These are phyloP conservation scores for Blastomyces silverae DNA, from an alignment of 2,329 filamentous ascomycete genomes.

Conservation along the genomic window DNA sequence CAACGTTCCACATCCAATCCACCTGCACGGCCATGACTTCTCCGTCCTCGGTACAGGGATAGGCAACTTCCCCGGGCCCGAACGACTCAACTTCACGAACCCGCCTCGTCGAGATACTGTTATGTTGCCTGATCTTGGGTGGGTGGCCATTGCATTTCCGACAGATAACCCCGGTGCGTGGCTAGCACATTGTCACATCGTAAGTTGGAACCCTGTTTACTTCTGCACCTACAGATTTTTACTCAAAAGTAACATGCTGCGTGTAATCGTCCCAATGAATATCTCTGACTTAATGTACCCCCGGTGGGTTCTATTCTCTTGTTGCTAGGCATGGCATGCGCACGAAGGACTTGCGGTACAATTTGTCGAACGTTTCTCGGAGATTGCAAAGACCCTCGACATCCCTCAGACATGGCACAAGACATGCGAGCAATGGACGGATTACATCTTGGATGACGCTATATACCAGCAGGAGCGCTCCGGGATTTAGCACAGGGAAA, in stretches of 20 bases:
- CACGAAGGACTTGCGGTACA: conserved; percentile 25
- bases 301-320: neutral
- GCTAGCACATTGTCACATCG: conserved; percentile 42
- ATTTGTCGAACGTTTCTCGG: conserved; percentile 23
- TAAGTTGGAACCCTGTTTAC: neutral
- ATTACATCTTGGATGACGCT: neutral
- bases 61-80: conserved; percentile 21
- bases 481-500: conserved; percentile 2
- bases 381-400: conserved; percentile 13
- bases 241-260: neutral
- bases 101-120: conserved; percentile 38
- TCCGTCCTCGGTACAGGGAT: conserved; percentile 24
- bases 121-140: conserved; percentile 35
- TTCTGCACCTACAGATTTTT: neutral
- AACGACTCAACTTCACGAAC: conserved; percentile 25
- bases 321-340: conserved; percentile 23
- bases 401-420: conserved; percentile 2
- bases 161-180: conserved; percentile 42
- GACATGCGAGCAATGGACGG: conserved; percentile 8
- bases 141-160: conserved; percentile 38
- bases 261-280: neutral
- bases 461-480: conserved; percentile 7
- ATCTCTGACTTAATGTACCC: neutral
- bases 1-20: conserved; percentile 36
- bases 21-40: conserved; percentile 31